A percentile compares a stretch with the other conserved stretches of the same genome.
Evolutionary conservation across 306 rosid genomes (phyloP).

Genomic region (Cotoneaster glaucophyllus): DNA sequence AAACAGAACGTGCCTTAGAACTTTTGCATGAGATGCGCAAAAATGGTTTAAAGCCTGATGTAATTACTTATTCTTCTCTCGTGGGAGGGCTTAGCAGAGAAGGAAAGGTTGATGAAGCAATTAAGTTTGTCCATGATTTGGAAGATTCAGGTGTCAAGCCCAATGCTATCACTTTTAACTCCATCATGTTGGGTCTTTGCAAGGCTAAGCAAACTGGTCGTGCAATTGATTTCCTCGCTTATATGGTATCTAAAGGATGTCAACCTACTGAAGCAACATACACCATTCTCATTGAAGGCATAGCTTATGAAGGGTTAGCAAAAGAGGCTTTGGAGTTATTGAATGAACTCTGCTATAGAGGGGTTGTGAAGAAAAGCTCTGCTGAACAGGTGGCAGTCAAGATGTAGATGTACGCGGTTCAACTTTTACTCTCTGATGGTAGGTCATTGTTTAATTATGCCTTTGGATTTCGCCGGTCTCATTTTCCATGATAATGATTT

Average conservation of each 20-base stretch:
- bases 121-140: conserved; percentile 48
- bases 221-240: conserved; percentile 75
- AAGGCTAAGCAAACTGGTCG: conserved; percentile 61
- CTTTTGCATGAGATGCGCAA: conserved; percentile 74
- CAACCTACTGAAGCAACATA: conserved; percentile 85
- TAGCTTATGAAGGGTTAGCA: conserved; percentile 81
- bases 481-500: background rate
- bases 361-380: conserved; percentile 73
- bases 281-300: conserved; percentile 83
- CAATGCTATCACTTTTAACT: conserved; percentile 58
- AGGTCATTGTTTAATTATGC: conserved; percentile 1
- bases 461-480: conserved; percentile 16
- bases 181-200: conserved; percentile 80
- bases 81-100: conserved; percentile 78
- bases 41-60: conserved; percentile 77
- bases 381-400: conserved; percentile 60
- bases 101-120: conserved; percentile 68
- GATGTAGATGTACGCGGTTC: conserved; percentile 26
- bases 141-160: conserved; percentile 57
- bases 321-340: conserved; percentile 76
- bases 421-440: background rate
- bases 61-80: conserved; percentile 73
- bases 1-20: conserved; percentile 53
- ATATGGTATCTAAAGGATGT: conserved; percentile 71
- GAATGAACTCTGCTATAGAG: conserved; percentile 59